phyloP scores from a whole-genome alignment of 176 grass and related monocot genomes.

The Oryza meyeriana region DNA sequence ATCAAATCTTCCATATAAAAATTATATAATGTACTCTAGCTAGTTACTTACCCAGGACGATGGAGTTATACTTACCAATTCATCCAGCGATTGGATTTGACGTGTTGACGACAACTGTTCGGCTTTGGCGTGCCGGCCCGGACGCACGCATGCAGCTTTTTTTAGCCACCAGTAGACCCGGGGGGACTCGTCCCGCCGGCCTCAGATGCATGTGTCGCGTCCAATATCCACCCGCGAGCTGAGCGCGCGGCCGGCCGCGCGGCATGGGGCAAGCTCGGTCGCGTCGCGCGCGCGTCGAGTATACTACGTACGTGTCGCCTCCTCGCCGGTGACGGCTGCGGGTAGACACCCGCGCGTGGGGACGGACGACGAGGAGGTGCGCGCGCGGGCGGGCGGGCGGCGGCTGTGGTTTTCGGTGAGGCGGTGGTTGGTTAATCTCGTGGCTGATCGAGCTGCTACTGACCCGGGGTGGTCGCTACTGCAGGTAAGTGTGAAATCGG shows the following conservation, averaged over 20 bases:
- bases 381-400: too few relatives aligned
- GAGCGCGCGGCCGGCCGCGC: too few relatives aligned
- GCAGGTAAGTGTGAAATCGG: too few relatives aligned
- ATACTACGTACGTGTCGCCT: neutral
- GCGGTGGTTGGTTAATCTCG: too few relatives aligned
- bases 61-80: neutral
- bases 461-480: neutral
- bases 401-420: too few relatives aligned
- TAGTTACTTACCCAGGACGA: neutral
- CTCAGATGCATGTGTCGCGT: slow-evolving; percentile 13
- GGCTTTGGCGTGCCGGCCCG: slow-evolving; percentile 27
- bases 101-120: neutral
- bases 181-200: slow-evolving; percentile 5
- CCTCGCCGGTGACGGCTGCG: neutral
- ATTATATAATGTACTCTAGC: neutral
- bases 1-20: slow-evolving; percentile 19
- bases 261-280: too few relatives aligned
- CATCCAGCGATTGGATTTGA: neutral
- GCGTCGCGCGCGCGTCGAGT: too few relatives aligned
- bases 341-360: neutral
- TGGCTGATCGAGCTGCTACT: neutral
- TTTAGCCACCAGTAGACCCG: neutral
- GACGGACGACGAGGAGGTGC: too few relatives aligned
- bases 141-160: slow-evolving; percentile 5
- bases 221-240: too few relatives aligned